phyloP scores from a whole-genome alignment of 345 rosid genomes.

The Lepidium sativum region DNA sequence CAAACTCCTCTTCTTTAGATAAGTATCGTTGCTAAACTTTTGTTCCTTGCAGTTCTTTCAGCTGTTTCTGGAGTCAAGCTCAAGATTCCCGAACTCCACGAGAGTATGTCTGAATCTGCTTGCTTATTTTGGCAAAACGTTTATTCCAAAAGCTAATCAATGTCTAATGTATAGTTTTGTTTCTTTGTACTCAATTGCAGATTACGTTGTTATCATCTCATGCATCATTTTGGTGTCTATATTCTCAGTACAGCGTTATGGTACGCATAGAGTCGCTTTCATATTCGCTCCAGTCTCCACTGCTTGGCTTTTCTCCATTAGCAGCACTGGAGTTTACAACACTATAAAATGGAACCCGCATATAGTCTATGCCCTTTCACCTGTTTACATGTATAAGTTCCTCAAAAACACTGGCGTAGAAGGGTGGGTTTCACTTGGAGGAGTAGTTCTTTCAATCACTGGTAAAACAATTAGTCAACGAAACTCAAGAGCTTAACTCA shows the following conservation, averaged over 20 bases:
- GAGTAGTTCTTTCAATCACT: constrained; percentile 76
- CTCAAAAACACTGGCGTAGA: constrained; percentile 53
- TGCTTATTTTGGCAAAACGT: not conserved
- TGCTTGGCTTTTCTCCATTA: constrained; percentile 66
- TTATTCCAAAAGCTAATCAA: not conserved
- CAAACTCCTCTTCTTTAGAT: not conserved
- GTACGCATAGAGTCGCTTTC: constrained; percentile 77
- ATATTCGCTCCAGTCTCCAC: constrained; percentile 69
- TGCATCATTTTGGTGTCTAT: constrained; percentile 65
- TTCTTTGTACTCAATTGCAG: constrained; percentile 28
- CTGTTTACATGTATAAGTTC: constrained; percentile 69
- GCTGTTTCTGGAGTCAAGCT: constrained; percentile 71
- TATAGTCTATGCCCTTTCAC: constrained; percentile 67
- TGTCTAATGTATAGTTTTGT: not conserved
- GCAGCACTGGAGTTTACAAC: constrained; percentile 69
- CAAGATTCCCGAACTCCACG: constrained; percentile 52
- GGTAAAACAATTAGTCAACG: constrained; percentile 32
- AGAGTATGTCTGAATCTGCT: constrained; percentile 41
- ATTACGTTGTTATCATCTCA: constrained; percentile 57
- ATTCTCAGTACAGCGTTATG: constrained; percentile 77
- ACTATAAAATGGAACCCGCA: constrained; percentile 64
- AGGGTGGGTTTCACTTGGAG: constrained; percentile 92
- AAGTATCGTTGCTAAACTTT: not conserved
- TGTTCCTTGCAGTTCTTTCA: constrained; percentile 55
- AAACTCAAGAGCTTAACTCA: not conserved